These are phyloP conservation scores for Acidomyces sp. DNA, from an alignment of 495 filamentous ascomycete genomes.

Conservation along the genomic window DNA sequence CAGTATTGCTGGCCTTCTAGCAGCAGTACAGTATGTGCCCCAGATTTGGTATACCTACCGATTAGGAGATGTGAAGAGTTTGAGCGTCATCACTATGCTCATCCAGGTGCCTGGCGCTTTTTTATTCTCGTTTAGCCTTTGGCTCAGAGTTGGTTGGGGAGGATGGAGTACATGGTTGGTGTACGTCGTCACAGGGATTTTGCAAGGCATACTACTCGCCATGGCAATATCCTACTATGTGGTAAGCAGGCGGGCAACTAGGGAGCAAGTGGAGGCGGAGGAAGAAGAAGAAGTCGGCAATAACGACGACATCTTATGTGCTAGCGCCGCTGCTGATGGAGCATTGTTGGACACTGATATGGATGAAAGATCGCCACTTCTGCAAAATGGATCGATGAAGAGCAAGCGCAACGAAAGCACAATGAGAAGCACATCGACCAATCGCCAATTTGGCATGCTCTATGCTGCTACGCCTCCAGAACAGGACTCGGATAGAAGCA, in stretches of 20 bases:
- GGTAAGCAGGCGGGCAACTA: constrained; percentile 14
- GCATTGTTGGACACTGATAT: constrained; percentile 1
- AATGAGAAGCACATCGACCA: constrained; percentile 9
- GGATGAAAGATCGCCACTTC: constrained; percentile 12
- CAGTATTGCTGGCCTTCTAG: constrained; percentile 60
- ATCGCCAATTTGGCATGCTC: constrained; percentile 10
- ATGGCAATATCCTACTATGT: constrained; percentile 73
- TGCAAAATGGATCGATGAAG: constrained; percentile 2
- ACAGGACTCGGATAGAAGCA: constrained; percentile 16
- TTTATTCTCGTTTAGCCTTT: constrained; percentile 76
- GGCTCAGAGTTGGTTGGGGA: constrained; percentile 58
- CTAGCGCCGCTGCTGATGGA: constrained; percentile 9
- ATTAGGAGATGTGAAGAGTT: constrained; percentile 67
- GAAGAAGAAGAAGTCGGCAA: no score
- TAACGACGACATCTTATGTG: not conserved
- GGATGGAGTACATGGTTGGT: constrained; percentile 96
- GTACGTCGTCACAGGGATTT: constrained; percentile 65
- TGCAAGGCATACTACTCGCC: constrained; percentile 70
- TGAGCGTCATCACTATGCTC: constrained; percentile 96
- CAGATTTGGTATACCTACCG: constrained; percentile 86
- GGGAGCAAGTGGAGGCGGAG: constrained; percentile 1
- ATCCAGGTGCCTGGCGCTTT: constrained; percentile 90
- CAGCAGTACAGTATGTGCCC: constrained; percentile 81
- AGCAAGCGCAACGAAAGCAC: constrained; percentile 5
- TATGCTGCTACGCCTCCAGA: constrained; percentile 20